Conservation (phyloP, 306 rosid species). For the Mimosa bimucronata region DNA sequence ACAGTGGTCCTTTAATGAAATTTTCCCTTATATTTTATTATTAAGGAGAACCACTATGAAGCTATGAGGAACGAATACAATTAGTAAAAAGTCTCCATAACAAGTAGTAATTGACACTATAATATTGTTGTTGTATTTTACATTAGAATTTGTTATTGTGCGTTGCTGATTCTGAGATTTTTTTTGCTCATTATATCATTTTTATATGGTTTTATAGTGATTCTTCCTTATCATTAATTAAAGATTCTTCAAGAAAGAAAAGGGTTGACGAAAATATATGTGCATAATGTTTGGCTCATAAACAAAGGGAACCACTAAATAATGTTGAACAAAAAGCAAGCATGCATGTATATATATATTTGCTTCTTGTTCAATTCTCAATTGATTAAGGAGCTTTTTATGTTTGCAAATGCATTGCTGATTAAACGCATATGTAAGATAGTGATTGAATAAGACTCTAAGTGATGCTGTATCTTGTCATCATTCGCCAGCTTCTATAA, state of each 20-base stretch:
- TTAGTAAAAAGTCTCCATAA: too few species aligned
- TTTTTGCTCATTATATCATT: too few species aligned
- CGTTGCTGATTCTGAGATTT: too few species aligned
- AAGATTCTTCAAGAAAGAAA: neutral
- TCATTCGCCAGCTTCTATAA: conserved; percentile 3
- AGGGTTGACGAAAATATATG: neutral
- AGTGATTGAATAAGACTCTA: neutral
- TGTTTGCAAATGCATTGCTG: neutral
- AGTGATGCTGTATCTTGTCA: conserved; percentile 9
- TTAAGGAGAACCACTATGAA: too few species aligned
- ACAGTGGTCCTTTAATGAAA: too few species aligned
- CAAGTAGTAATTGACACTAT: too few species aligned
- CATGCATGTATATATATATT: neutral
- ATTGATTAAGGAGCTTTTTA: conserved; percentile 11
- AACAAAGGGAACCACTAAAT: neutral
- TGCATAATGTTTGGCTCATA: neutral
- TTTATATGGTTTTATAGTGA: too few species aligned
- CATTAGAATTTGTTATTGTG: too few species aligned
- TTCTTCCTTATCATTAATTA: neutral
- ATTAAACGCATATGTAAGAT: conserved; percentile 10
- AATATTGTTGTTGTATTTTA: too few species aligned
- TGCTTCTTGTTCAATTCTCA: conserved; percentile 22
- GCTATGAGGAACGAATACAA: too few species aligned
- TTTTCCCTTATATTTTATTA: conserved; percentile 2
- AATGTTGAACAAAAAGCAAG: conserved; percentile 3